phyloP scores from a whole-genome alignment of 495 filamentous ascomycete genomes.

The Penicillium nucicola region DNA sequence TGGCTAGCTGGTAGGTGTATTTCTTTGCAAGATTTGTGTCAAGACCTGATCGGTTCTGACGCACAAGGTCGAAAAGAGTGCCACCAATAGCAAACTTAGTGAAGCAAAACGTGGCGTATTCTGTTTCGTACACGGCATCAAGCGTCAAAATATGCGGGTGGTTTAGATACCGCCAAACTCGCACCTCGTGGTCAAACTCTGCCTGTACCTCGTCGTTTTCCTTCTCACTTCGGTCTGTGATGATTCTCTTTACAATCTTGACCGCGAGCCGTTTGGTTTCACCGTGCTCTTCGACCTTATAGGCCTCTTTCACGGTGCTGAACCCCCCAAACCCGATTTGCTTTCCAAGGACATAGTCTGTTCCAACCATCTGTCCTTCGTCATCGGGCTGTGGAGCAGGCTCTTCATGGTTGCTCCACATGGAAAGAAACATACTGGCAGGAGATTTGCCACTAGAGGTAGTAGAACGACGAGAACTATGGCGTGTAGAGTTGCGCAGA shows the following conservation, averaged over 20 bases:
- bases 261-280: conserved; percentile 57
- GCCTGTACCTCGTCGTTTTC: conserved; percentile 70
- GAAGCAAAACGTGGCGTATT: conserved; percentile 73
- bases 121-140: conserved; percentile 65
- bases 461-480: conserved; percentile 44
- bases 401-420: conserved; percentile 49
- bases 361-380: conserved; percentile 71
- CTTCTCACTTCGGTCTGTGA: conserved; percentile 50
- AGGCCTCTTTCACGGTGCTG: conserved; percentile 68
- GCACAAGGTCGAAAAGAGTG: conserved; percentile 67
- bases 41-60: conserved; percentile 57
- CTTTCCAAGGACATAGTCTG: conserved; percentile 69
- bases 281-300: conserved; percentile 57
- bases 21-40: conserved; percentile 51
- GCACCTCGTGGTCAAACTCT: conserved; percentile 72
- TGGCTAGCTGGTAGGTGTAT: conserved; percentile 66
- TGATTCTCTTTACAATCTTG: conserved; percentile 68
- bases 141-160: conserved; percentile 65
- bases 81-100: conserved; percentile 65
- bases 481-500: conserved; percentile 35
- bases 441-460: conserved; percentile 49
- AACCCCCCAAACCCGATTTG: conserved; percentile 70
- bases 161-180: conserved; percentile 66
- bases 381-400: conserved; percentile 55
- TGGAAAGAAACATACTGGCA: conserved; percentile 57